Evolutionary conservation across 306 rosid species (phyloP).

Genomic region (Calophaca sinica): DNA sequence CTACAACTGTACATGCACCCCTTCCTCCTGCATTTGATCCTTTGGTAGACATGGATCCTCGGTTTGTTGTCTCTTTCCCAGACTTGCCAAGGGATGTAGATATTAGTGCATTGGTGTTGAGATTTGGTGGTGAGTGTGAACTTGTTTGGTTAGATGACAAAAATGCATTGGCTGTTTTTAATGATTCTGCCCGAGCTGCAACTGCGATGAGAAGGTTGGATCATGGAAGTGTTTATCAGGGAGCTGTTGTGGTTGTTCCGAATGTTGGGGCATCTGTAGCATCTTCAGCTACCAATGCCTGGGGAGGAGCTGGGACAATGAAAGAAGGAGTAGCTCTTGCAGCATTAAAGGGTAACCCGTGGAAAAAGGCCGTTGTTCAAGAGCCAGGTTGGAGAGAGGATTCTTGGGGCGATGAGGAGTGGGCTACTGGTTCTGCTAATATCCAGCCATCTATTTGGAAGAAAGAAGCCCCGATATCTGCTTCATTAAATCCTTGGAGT

Average conservation of each 20-base stretch:
- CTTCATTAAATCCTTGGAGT: slow-evolving; percentile 76
- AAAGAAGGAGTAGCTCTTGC: slow-evolving; percentile 52
- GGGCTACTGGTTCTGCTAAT: slow-evolving; percentile 58
- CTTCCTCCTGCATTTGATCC: slow-evolving; percentile 69
- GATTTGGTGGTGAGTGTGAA: slow-evolving; percentile 97
- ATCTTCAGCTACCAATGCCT: slow-evolving; percentile 63
- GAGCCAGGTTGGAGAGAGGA: slow-evolving; percentile 71
- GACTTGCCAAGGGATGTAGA: slow-evolving; percentile 88
- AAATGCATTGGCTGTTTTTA: slow-evolving; percentile 86
- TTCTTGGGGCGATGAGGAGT: slow-evolving; percentile 72
- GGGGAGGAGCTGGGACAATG: slow-evolving; percentile 63
- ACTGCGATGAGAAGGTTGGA: slow-evolving; percentile 95
- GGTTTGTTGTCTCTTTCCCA: slow-evolving; percentile 87
- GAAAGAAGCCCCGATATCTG: slow-evolving; percentile 58
- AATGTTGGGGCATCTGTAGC: slow-evolving; percentile 50
- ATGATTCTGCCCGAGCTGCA: slow-evolving; percentile 86
- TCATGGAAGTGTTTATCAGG: slow-evolving; percentile 74
- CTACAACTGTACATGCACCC: slow-evolving; percentile 50
- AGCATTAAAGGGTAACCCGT: slow-evolving; percentile 61
- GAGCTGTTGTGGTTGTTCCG: slow-evolving; percentile 62
- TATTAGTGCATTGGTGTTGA: slow-evolving; percentile 86
- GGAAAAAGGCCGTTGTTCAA: slow-evolving; percentile 71
- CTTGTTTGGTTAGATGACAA: slow-evolving; percentile 91
- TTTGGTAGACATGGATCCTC: slow-evolving; percentile 88
- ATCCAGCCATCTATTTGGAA: slow-evolving; percentile 63